Conservation (phyloP, 2,329 filamentous ascomycete genomes). For the Cercospora janseana region DNA sequence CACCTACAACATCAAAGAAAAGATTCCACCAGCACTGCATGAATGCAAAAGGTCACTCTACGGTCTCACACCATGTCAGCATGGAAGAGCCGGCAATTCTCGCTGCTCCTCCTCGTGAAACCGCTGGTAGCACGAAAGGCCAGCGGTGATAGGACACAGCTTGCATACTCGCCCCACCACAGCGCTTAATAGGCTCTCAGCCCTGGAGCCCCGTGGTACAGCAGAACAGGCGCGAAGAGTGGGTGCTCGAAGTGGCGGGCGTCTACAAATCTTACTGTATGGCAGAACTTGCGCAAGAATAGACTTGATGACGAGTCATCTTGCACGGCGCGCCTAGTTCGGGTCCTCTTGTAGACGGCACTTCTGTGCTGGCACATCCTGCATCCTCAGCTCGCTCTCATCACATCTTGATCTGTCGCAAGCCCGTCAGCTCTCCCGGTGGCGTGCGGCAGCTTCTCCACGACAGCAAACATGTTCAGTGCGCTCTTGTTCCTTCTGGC, state of each 20-base stretch:
- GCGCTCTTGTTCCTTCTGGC: slow-evolving; percentile 18
- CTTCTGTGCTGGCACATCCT: background rate
- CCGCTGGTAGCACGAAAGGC: background rate
- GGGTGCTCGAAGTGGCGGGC: slow-evolving; percentile 5
- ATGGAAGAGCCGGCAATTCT: slow-evolving; percentile 1
- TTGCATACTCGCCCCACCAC: slow-evolving; percentile 7
- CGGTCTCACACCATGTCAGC: background rate
- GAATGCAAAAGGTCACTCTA: too few species aligned
- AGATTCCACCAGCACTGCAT: too few species aligned
- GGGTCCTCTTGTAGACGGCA: background rate
- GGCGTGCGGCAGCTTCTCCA: slow-evolving; percentile 11
- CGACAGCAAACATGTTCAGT: slow-evolving; percentile 16
- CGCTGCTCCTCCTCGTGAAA: background rate
- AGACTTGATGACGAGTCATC: slow-evolving; percentile 2
- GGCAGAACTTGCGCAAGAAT: slow-evolving; percentile 6
- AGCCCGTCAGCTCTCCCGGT: slow-evolving; percentile 7
- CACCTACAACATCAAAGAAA: too few species aligned
- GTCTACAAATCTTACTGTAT: slow-evolving; percentile 10
- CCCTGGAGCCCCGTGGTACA: slow-evolving; percentile 7
- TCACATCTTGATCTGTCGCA: background rate
- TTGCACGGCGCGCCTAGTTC: background rate
- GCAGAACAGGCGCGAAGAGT: slow-evolving; percentile 7
- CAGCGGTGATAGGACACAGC: slow-evolving; percentile 11
- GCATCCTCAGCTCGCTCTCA: background rate
- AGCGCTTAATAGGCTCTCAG: slow-evolving; percentile 15